These are phyloP conservation scores for Saitozyma podzolica DNA, from an alignment of 768 basidiomycete species.

Conservation along the genomic window DNA sequence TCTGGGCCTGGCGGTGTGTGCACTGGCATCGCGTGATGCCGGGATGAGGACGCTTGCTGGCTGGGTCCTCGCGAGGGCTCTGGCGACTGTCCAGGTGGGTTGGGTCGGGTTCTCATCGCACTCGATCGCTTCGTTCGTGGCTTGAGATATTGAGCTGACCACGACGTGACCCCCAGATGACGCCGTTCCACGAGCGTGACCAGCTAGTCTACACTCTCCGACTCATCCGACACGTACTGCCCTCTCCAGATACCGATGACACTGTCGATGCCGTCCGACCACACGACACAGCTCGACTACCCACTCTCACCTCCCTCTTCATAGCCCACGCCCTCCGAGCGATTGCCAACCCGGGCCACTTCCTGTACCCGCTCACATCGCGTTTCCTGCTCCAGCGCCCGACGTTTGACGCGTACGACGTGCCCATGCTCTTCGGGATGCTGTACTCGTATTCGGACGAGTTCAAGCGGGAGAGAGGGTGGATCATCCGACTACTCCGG, in stretches of 20 bases:
- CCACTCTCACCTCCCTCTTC: constrained; percentile 76
- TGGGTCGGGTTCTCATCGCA: no score
- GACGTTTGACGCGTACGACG: constrained; percentile 73
- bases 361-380: constrained; percentile 81
- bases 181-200: constrained; percentile 73
- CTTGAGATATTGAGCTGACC: no score
- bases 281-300: constrained; percentile 59
- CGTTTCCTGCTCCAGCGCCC: constrained; percentile 89
- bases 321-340: constrained; percentile 77
- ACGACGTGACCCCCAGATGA: constrained; percentile 49
- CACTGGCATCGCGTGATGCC: constrained; percentile 67
- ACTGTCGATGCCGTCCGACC: background rate
- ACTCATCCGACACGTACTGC: constrained; percentile 63
- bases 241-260: constrained; percentile 40
- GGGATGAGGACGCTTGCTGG: constrained; percentile 64
- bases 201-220: constrained; percentile 72
- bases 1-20: constrained; percentile 69
- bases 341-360: constrained; percentile 82
- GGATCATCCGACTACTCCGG: constrained; percentile 80
- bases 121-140: no score
- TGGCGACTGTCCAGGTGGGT: constrained; percentile 66
- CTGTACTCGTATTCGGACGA: constrained; percentile 75
- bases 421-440: constrained; percentile 87
- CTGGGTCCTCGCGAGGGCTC: constrained; percentile 64
- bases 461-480: constrained; percentile 83